Base-by-base conservation (phyloP, 768 basidiomycete genomes). In the Vararia minispora region DNA sequence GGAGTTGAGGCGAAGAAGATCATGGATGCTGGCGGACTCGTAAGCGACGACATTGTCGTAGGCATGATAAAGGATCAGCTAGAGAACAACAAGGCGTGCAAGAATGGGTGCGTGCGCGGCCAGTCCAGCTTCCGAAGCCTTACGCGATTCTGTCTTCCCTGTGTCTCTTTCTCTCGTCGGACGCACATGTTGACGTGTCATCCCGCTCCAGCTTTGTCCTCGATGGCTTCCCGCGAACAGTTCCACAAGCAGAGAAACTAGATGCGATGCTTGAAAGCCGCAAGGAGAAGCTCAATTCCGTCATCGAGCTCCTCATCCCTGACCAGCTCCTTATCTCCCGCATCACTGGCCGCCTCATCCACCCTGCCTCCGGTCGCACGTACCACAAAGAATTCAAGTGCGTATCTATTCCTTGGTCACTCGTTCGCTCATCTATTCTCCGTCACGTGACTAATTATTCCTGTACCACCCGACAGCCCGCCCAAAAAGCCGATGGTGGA, bases 221-320 rank as follows among this genome's bases (percentile, higher is more conserved):
- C 35, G 95, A 99, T 54, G 95, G 95, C n/a, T 99, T 99, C 76
- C 95, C 95, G 28, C 81, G 95, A 29, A 98, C 94, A 4, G 88
- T 98, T 25, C 79, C 85, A 8, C 95, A 99, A 54, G 95, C 95
- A 3, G 74, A 92, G 62, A 98, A 95, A 62, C 79, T 99, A 39
- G 94, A 94, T 55, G 64, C 68, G 43, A 97, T 99, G 95, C 76
- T 99, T 30, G 57, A 69, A 11, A 60, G 56, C 4, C 79, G 84
- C 53, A 79, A 83, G 51, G 90, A 97, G 65, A 83, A 82, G 54
- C 73, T 99, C 35, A 79, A 98, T 63, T 79, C 74, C n/a, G 91
- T 88, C 43, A 76, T 97, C 27, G 81, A 99, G 58, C 76, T 99
- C 39, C 67, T 79, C 55, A 92, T 99, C 55, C 79, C 86, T 42